Evolutionary conservation across 371 early-diverging fungal species (phyloP), one percentile per base, ranked within the genome.

Genomic region (Actinomucor elegans): DNA sequence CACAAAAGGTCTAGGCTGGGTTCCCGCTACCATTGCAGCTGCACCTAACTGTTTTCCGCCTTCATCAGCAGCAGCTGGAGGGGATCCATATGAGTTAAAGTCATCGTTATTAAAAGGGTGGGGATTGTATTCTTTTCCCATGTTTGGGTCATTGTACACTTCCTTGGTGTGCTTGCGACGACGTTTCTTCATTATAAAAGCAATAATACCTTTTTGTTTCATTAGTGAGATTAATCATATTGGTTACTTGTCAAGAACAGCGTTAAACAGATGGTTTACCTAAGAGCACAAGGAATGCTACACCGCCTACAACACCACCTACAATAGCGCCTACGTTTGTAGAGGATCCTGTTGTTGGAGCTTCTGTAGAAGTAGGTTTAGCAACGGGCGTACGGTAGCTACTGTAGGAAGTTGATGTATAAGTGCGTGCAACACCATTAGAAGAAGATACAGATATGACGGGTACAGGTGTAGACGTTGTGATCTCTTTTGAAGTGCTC

Each of bases 281-380:
- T 38, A 63, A 38, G 7, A 57, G 15, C 9, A 41, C 49, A 38
- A 63, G 24, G n/a, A 27, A 38, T 15, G 57, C 49, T 15, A 63
- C 44, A 44, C 63, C 63, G 14, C 63, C 63, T 0, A 63, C 54
- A 2, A 52, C 63, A 45, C 63, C 63, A 9, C 63, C 63, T 33
- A 32, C 63, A 40, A 63, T 63, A 14, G 63, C 57, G 26, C 63
- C 63, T 1, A 36, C 32, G 23, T 57, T 63, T 4, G 37, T 26
- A n/a, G 24, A 12, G 4, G 9, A 23, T 12, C 2, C 1, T 17
- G 4, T 21, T 3, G 4, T 23, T 8, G 14, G 5, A 9, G 10
- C 32, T 26, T 18, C 11, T 2, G 32, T 14, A n/a, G 56, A 18
- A 2, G 45, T 10, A 1, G 33, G 28, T 8, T 48, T 52, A 23